Percentiles rank a stretch among this genome's conserved stretches.
Evolutionary conservation across 345 rosid genomes (phyloP).

Genomic region (Gossypium arboreum): DNA sequence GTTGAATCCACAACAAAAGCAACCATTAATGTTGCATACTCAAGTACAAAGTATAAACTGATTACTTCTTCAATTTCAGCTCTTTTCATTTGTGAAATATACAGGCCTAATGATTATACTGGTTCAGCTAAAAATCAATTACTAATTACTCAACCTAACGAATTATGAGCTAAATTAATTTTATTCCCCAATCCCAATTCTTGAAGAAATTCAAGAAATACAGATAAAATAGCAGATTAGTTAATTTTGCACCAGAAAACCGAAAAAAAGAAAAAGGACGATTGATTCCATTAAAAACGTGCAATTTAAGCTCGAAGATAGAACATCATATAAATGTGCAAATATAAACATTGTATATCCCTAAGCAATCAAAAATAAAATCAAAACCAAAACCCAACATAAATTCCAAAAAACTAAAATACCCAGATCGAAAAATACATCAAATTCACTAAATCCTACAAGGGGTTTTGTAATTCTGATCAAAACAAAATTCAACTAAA

Average conservation of each 20-base stretch:
- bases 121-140: not conserved
- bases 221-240: not conserved
- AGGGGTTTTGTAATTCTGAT: not conserved
- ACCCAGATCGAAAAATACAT: not conserved
- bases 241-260: not conserved
- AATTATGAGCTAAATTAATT: not conserved
- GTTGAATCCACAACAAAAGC: constrained; percentile 5
- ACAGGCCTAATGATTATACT: not conserved
- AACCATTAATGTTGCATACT: not conserved
- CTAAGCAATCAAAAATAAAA: not conserved
- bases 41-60: not conserved
- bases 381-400: not conserved
- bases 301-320: not conserved
- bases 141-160: not conserved
- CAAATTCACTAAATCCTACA: constrained; percentile 4
- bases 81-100: not conserved
- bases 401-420: not conserved
- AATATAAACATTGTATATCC: not conserved
- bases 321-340: not conserved
- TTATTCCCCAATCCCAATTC: not conserved
- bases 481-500: not conserved
- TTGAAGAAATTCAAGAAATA: not conserved
- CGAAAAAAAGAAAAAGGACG: not conserved
- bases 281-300: not conserved
- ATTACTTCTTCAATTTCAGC: constrained; percentile 7